phyloP scores from a whole-genome alignment of 2,329 filamentous ascomycete genomes.

The Xylariaceae sp. region DNA sequence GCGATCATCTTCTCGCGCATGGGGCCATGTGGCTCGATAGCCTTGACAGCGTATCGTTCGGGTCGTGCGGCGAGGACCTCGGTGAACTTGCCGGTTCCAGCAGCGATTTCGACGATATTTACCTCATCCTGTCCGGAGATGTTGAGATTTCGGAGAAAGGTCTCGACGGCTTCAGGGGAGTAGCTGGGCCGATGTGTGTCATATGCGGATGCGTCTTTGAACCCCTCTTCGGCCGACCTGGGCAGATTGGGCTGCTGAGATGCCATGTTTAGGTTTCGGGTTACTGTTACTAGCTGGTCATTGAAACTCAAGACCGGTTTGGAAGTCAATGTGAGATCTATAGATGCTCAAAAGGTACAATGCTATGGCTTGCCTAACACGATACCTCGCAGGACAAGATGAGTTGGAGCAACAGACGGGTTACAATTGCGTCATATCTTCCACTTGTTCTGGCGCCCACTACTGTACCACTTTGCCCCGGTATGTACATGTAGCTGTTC shows the following conservation, averaged over 20 bases:
- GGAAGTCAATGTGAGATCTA: too few relatives aligned
- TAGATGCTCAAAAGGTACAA: too few relatives aligned
- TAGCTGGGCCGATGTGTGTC: slow-evolving; percentile 69
- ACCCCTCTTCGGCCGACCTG: slow-evolving; percentile 55
- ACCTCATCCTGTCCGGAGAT: slow-evolving; percentile 46
- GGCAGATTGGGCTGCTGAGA: slow-evolving; percentile 22
- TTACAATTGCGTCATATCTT: too few relatives aligned
- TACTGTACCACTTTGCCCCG: too few relatives aligned
- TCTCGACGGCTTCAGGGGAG: slow-evolving; percentile 53
- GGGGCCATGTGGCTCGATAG: slow-evolving; percentile 62
- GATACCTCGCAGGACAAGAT: too few relatives aligned
- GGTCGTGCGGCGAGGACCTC: slow-evolving; percentile 56
- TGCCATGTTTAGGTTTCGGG: slow-evolving; percentile 14
- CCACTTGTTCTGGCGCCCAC: too few relatives aligned
- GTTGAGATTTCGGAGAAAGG: slow-evolving; percentile 55
- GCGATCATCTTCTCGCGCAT: slow-evolving; percentile 61
- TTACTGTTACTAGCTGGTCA: neutral
- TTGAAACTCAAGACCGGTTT: neutral
- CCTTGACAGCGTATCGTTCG: slow-evolving; percentile 59
- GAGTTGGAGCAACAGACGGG: too few relatives aligned
- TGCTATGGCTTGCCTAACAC: too few relatives aligned
- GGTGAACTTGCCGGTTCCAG: slow-evolving; percentile 70
- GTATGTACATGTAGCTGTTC: too few relatives aligned
- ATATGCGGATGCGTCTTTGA: slow-evolving; percentile 62
- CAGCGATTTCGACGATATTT: slow-evolving; percentile 61